phyloP scores from a whole-genome alignment of 331 rosid species.

The Erythrophleum ivorense region DNA sequence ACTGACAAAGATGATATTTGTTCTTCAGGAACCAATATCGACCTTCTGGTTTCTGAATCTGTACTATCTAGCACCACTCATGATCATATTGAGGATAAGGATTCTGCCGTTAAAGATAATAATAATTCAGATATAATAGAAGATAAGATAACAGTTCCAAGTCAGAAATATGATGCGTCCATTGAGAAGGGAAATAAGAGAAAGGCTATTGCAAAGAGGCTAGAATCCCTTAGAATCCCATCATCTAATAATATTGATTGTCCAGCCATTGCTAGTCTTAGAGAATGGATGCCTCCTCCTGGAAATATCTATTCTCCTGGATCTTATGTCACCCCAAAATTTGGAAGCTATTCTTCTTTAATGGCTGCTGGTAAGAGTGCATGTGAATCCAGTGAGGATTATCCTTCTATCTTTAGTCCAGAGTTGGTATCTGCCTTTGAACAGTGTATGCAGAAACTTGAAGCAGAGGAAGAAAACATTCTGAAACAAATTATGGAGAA shows the following conservation, averaged over 20 bases:
- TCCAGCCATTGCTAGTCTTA: slow-evolving; percentile 50
- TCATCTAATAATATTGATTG: slow-evolving; percentile 30
- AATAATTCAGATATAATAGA: not conserved
- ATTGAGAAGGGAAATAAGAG: slow-evolving; percentile 51
- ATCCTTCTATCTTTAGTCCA: slow-evolving; percentile 48
- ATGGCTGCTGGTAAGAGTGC: slow-evolving; percentile 27
- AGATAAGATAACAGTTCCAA: slow-evolving; percentile 9
- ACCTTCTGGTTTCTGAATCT: slow-evolving; percentile 30
- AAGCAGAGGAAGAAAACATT: slow-evolving; percentile 55
- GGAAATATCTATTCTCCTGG: slow-evolving; percentile 53
- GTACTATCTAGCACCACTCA: not conserved
- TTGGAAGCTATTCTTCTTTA: slow-evolving; percentile 47
- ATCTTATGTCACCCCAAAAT: slow-evolving; percentile 57
- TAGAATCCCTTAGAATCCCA: slow-evolving; percentile 55
- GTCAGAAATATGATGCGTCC: not conserved
- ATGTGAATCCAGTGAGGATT: slow-evolving; percentile 41
- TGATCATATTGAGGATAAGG: slow-evolving; percentile 26
- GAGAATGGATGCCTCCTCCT: slow-evolving; percentile 45
- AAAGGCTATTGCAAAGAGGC: slow-evolving; percentile 49
- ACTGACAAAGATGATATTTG: slow-evolving; percentile 27
- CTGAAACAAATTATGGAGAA: slow-evolving; percentile 50
- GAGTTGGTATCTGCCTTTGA: slow-evolving; percentile 54
- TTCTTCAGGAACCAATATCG: slow-evolving; percentile 24
- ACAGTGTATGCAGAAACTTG: slow-evolving; percentile 52
- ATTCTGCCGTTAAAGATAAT: slow-evolving; percentile 20